Evolutionary conservation across 129 eudicot species (phyloP), one percentile per base, ranked within the genome.

Genomic region (Ambrosia artemisiifolia): DNA sequence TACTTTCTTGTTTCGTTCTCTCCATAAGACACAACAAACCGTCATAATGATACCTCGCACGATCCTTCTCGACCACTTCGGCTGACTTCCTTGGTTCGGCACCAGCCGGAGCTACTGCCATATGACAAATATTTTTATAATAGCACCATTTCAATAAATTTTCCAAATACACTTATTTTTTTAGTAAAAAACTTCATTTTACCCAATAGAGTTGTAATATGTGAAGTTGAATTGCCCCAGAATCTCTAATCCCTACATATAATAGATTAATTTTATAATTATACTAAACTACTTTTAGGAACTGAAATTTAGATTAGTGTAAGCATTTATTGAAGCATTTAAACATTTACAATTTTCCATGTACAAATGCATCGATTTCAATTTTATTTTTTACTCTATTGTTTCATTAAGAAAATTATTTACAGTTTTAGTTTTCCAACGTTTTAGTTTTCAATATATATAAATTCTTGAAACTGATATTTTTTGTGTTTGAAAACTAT

Each of bases 241-340:
- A 50, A 36, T 67, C 75, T 76, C 80, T 67, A 59, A 76, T 76
- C 80, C 80, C 75, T 44, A 68, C 68, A 63, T 73, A 73, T 74
- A 70, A 76, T 76, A 67, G 34, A 62, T 49, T 67, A 76, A 43
- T 76, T 32, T 47, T 67, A 67, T 30, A 55, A 33, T 43, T 67
- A 12, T 56, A 64, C 17, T 59, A 63, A 63, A 75, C 62, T 46
- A 9, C 30, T 67, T 43, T 76, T 68, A 68, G 80, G 75, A 76
- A 69, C 75, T 57, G 80, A 76, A 76, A 32, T 76, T 76, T 76
- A 68, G 80, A 69, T 68, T 68, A 76, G 63, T 68, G 80, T 60
- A 68, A 46, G 60, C 69, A 76, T 76, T 76, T 61, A 76, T 76
- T 59, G 51, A 40, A 67, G 69, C 75, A 76, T 68, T 76, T 76